Base-by-base conservation (phyloP, 2,329 filamentous ascomycete genomes). In the Sporothrix protearum region DNA sequence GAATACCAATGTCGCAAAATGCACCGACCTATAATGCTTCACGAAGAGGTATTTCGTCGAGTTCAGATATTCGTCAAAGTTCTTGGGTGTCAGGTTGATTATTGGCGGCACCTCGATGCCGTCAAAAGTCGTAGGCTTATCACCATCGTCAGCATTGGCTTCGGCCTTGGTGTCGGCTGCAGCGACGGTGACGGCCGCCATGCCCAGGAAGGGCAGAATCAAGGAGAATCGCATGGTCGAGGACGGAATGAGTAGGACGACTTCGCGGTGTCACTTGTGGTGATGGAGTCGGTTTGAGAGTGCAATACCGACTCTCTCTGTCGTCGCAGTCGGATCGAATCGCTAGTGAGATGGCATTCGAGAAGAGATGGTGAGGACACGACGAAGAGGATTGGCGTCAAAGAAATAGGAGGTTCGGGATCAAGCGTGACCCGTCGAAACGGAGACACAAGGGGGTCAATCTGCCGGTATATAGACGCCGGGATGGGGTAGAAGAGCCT, bases 1-100 rank as follows among this genome's bases (percentile, higher is more conserved):
- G 45, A 19, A 72, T 39, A 1, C 19, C 9, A 19, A 36, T n/a
- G 33, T 55, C 8, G 22, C 1, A 19, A 8, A 74, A 39, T 71
- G 39, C 61, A 78, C 53, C 82, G n/a, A 91, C 91, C 90, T 93
- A 81, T 87, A 92, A 76, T 91, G 89, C 79, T 91, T 89, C 64
- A 89, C 82, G 74, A 88, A 76, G 72, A 87, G 75, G 77, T 83
- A 87, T 77, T 86, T 86, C 42, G 82, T 81, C 70, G 82, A 82
- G 74, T 86, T 86, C 61, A 87, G 80, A 74, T 88, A 85, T 47
- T 85, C 82, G 5, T 88, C 85, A 75, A 89, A 86, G 75, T 83
- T 89, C 57, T 84, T 80, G 36, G 85, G 84, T 2, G 84, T 86
- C 73, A 93, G 78, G 76, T 91, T 86, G 57, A 85, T 80, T 77